phyloP scores from a whole-genome alignment of 805 yeast species.

The Candida lessepsii region DNA sequence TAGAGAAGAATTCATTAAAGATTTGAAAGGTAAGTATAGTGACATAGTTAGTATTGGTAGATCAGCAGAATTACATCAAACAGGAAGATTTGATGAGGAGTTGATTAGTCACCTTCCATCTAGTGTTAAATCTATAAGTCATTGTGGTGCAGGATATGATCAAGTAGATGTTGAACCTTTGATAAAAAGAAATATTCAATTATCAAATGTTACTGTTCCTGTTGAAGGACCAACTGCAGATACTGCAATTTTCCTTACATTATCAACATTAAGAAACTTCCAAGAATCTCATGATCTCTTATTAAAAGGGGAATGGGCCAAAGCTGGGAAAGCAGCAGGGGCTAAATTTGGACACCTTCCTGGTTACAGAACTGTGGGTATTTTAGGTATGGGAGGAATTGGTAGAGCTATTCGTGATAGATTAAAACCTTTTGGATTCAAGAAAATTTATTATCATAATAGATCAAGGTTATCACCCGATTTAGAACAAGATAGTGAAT shows the following conservation, averaged over 20 bases:
- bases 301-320: slow-evolving; percentile 60
- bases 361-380: slow-evolving; percentile 71
- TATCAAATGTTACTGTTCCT: slow-evolving; percentile 64
- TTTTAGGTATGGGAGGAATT: slow-evolving; percentile 87
- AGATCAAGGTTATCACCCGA: slow-evolving; percentile 58
- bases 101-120: slow-evolving; percentile 53
- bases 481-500: slow-evolving; percentile 67
- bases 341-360: slow-evolving; percentile 73
- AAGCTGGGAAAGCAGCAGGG: slow-evolving; percentile 42
- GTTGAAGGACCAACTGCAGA: slow-evolving; percentile 75
- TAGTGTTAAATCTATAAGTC: slow-evolving; percentile 52
- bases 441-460: slow-evolving; percentile 69
- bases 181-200: slow-evolving; percentile 52
- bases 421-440: slow-evolving; percentile 74
- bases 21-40: slow-evolving; percentile 43
- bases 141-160: slow-evolving; percentile 77
- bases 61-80: slow-evolving; percentile 49
- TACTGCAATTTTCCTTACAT: slow-evolving; percentile 59
- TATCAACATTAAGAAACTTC: slow-evolving; percentile 68
- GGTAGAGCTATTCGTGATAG: slow-evolving; percentile 78
- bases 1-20: slow-evolving; percentile 42
- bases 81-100: slow-evolving; percentile 69
- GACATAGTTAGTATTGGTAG: slow-evolving; percentile 46
- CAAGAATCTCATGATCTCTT: slow-evolving; percentile 56
- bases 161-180: slow-evolving; percentile 61